Evolutionary conservation across 106 monocot genomes (phyloP), one percentile per base, ranked within the genome.

Genomic region (Hemerocallis citrina): DNA sequence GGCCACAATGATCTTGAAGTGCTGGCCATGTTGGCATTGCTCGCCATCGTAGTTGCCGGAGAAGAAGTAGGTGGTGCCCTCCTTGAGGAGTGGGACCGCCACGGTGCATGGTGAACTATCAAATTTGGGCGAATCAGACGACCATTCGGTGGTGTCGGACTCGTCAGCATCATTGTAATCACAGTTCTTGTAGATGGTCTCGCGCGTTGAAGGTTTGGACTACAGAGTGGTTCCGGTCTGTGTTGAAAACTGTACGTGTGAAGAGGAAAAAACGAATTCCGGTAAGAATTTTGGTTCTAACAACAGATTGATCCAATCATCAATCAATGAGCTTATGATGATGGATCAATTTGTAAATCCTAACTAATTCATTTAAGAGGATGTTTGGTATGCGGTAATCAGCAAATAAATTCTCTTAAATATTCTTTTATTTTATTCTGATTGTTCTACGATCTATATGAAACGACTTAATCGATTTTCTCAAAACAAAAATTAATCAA

Each of bases 211-310:
- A 87, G 17, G 92, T 87, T 59, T 92, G 92, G 20, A 87, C 60
- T 36, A 92, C 83, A 4, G 92, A 75, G 73, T 92, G 92, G 70
- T 92, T 92, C 67, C 63, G 83, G 73, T 92, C 87, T 3, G 84
- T 87, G 72, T 92, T 74, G 80, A 92, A 92, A n/a, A 84, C 92
- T 92, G 68, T 15, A n/a, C n/a, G n/a, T n/a, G n/a, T n/a, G n/a
- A n/a, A n/a, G n/a, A n/a, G n/a, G n/a, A n/a, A n/a, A n/a, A n/a
- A n/a, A n/a, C n/a, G n/a, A n/a, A n/a, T n/a, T n/a, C n/a, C n/a
- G n/a, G n/a, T n/a, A n/a, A n/a, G n/a, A n/a, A n/a, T n/a, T n/a
- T n/a, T n/a, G n/a, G n/a, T n/a, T n/a, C n/a, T n/a, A n/a, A n/a
- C n/a, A n/a, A n/a, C n/a, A n/a, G n/a, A n/a, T n/a, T n/a, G n/a